A percentile compares a stretch with the other conserved stretches of the same genome.
These are phyloP conservation scores for Acer yangbiense DNA, from an alignment of 345 rosid species.

Conservation along the genomic window DNA sequence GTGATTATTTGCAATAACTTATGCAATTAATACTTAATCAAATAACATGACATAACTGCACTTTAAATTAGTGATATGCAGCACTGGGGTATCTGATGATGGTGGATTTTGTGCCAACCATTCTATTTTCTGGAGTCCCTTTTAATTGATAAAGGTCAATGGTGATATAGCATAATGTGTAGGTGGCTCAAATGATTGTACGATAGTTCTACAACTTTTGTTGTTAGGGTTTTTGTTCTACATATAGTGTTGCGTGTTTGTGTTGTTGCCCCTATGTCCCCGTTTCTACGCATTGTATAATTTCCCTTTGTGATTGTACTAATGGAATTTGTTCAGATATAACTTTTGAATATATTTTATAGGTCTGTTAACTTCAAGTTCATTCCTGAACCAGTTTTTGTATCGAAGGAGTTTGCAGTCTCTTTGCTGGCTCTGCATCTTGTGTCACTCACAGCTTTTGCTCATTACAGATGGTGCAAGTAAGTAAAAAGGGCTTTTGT, in stretches of 20 bases:
- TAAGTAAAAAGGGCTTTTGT: conserved; percentile 42
- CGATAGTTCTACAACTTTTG: background rate
- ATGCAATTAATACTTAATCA: background rate
- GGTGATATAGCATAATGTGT: background rate
- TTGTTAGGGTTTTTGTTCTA: background rate
- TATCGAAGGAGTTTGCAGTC: conserved; percentile 84
- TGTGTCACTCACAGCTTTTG: conserved; percentile 57
- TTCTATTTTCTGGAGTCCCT: background rate
- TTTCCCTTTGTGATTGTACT: background rate
- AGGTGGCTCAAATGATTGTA: background rate
- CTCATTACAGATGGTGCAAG: conserved; percentile 97
- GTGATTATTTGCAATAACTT: background rate
- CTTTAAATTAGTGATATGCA: background rate
- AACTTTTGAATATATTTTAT: conserved; percentile 29
- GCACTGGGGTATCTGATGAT: background rate
- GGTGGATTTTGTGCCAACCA: background rate
- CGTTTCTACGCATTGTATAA: background rate
- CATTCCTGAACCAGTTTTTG: conserved; percentile 78
- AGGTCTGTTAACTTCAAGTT: conserved; percentile 99
- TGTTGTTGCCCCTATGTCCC: background rate
- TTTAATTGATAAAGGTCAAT: background rate
- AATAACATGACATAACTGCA: background rate
- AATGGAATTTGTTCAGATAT: conserved; percentile 17
- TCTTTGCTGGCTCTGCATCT: conserved; percentile 79
- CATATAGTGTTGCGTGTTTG: background rate